Conservation (phyloP, 345 rosid genomes). For the Camelina hispida region DNA sequence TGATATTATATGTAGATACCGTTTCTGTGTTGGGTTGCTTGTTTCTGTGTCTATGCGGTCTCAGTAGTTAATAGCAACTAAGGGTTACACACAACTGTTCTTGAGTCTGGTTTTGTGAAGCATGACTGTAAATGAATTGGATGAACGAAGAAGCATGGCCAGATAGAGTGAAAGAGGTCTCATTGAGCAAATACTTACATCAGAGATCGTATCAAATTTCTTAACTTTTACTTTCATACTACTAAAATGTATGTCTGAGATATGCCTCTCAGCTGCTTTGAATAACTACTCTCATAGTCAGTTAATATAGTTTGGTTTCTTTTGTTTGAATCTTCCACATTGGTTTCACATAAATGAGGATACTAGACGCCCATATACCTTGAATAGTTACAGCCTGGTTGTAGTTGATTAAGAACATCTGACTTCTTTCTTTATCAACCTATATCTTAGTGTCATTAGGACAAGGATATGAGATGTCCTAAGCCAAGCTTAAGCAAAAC, state of each 20-base stretch:
- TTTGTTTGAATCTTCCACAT: neutral
- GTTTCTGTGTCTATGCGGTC: neutral
- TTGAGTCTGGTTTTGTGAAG: slow-evolving; percentile 4
- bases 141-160: neutral
- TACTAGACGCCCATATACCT: no score
- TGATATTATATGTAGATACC: neutral
- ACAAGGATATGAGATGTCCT: neutral
- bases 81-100: neutral
- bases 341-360: no score
- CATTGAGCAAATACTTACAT: neutral
- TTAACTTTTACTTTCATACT: neutral
- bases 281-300: neutral
- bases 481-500: neutral
- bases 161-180: neutral
- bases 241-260: neutral
- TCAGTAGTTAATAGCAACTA: neutral
- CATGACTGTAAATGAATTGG: neutral
- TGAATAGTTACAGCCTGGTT: no score
- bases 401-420: neutral
- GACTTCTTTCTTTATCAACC: neutral
- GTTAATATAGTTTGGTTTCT: neutral
- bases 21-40: neutral
- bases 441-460: neutral
- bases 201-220: neutral
- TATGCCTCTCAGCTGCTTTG: neutral